Evolutionary conservation across 176 grass and related monocot genomes (phyloP), one percentile per base, ranked within the genome.

Genomic region (Triticum aestivum): DNA sequence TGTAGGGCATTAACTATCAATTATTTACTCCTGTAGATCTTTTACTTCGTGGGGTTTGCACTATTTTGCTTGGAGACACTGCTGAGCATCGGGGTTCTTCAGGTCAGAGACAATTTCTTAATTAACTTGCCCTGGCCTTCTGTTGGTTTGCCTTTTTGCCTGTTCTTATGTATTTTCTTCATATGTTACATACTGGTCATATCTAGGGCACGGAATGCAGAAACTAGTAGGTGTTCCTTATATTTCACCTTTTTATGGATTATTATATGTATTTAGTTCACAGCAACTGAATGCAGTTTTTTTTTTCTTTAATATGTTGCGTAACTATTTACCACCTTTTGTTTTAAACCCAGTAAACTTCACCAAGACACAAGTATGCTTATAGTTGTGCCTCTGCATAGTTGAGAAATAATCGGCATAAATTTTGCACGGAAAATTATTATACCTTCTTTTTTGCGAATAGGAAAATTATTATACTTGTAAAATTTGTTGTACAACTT

Each of bases 1-100:
- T 42, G 13, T 69, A 26, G 66, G 29, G 39, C 5, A 59, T 8
- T 74, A 80, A 75, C 15, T 29, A 75, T 65, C 2, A 26, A 69
- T 13, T 41, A 32, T 81, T 90, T 88, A 8, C 17, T 81, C 33
- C 80, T 87, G 56, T 76, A 98, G 95, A 90, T 95, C 71, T 97
- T 97, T 79, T 97, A 97, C 85, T 91, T 97, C 38, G 70, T 97
- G 20, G 95, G 95, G 13, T 97, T 97, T 73, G 85, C 89, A 29
- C 85, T 94, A 18, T 97, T 97, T 88, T 97, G 92, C 89, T 94
- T 97, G 89, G 95, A 97, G 88, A 93, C 92, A 38, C 87, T 97
- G 56, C 49, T 97, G 71, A 97, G 95, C 88, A 90, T 97, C 64
- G 92, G 87, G 65, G 91, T 97, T 86, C 89, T 97, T 88, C 92